Evolutionary conservation across 2,329 filamentous ascomycete species (phyloP), one percentile per base, ranked within the genome.

Genomic region (Alternaria gansuensis): DNA sequence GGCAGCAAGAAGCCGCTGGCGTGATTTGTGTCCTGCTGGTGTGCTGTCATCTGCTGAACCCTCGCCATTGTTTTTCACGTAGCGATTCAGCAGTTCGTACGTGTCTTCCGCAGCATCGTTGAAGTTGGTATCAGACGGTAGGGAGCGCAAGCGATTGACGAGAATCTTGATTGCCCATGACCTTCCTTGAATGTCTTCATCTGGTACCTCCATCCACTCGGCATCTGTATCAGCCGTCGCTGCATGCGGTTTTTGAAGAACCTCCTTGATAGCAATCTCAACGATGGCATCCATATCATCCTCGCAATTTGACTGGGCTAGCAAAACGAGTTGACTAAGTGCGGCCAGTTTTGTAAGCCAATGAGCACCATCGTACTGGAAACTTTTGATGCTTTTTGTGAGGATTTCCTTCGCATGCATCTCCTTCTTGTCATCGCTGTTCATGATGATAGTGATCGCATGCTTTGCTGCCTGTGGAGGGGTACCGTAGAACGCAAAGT

Each of bases 401-500:
- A 97, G 79, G 10, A 99, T 84, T 67, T 96, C 93, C 52, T 90
- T 93, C 7, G 92, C 91, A 59, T 92, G 91, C 80, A 96, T 90
- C 71, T 93, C 90, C 75, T 92, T 95, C 67, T 87, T 87, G 50
- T 93, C 88, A 23, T 88, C 83, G 9, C 88, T 89, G 34, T 91
- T 88, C 78, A 97, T 87, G 53, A 99, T 83, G 64, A 99, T 93
- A 28, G 92, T 93, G 48, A 98, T 88, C 0, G 95, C 95, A 79
- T 98, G 93, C 78, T 99, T 99, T 23, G 94, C 92, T 8, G 92
- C 91, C 73, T 89, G 89, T 10, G 91, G 86, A 2, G 93, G 94
- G 24, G 85, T 85, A 23, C 94, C 94, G 71, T 91, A 90, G 21
- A 94, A 83, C 1, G 93, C 91, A 76, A 95, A 98, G 68, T 87